Percentiles rank a stretch among this genome's conserved stretches.
phyloP scores from a whole-genome alignment of 495 filamentous ascomycete genomes.

The Lasiosphaeris hirsuta region DNA sequence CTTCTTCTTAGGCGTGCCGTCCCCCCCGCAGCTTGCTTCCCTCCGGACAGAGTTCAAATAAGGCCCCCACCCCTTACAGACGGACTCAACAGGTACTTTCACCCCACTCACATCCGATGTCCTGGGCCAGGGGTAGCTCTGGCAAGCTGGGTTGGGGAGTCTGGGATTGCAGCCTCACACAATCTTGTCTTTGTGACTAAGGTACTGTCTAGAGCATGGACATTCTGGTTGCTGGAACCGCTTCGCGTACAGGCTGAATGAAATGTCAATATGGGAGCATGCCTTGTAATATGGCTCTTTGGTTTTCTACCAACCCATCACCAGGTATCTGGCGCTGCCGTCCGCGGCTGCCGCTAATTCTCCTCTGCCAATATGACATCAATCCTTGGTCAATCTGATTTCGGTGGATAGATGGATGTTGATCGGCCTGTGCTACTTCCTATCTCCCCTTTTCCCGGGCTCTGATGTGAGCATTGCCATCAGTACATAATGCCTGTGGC shows the following conservation, averaged over 20 bases:
- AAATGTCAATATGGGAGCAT: conserved; percentile 22
- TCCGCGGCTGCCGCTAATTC: conserved; percentile 1
- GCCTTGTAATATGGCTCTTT: conserved; percentile 23
- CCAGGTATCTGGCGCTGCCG: conserved; percentile 26
- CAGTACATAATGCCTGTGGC: conserved; percentile 6
- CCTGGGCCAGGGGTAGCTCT: not conserved
- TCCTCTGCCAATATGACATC: not conserved
- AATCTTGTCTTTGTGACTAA: not conserved
- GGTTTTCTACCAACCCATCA: conserved; percentile 14
- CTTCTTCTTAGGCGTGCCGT: conserved; percentile 7
- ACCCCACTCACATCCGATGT: conserved; percentile 20
- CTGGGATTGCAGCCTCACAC: not conserved
- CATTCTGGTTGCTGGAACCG: conserved; percentile 25
- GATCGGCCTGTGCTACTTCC: not conserved
- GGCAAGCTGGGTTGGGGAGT: not conserved
- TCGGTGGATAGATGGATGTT: conserved; percentile 5
- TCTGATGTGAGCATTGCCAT: not conserved
- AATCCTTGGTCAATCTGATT: conserved; percentile 3
- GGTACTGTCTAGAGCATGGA: not conserved
- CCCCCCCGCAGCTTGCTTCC: conserved; percentile 1
- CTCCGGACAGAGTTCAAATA: conserved; percentile 11
- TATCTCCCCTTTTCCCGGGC: conserved; percentile 11
- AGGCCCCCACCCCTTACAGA: conserved; percentile 1
- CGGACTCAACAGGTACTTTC: conserved; percentile 8
- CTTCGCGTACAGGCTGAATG: conserved; percentile 27